Evolutionary conservation across 768 basidiomycete species (phyloP), one percentile per base, ranked within the genome.

Genomic region (Cystofilobasidium ferigula): DNA sequence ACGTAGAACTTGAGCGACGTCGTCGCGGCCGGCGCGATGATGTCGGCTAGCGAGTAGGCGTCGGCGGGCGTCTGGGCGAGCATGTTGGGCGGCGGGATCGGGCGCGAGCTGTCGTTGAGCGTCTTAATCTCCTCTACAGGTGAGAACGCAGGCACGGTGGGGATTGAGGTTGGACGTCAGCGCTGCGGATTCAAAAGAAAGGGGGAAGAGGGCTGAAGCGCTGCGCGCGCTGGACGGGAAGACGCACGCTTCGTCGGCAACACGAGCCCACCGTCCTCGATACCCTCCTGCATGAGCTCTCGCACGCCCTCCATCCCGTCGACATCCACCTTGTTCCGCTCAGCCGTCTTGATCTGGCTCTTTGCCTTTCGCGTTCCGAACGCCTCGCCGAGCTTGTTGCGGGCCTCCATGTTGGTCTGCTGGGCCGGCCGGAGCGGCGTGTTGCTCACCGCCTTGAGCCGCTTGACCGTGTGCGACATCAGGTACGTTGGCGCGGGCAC

Each of bases 331-430:
- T 85, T 85, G 77, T 93, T 94, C 69, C 94, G 82, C 76, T 93
- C 91, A 61, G 82, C 82, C 5, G 90, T 87, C 61, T 83, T 83
- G 72, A 97, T 92, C 34, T 84, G 85, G 13, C 84, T 83, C 75
- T 89, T 87, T 53, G 91, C 89, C 74, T 95, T 98, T 78, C 91
- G 89, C 30, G 92, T 94, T 26, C 94, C 94, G 70, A 99, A 99
- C 1, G 87, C 83, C 74, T 91, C 86, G 36, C 94, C 92, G 1
- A 99, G 82, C n/a, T 83, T 80, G 62, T 82, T 87, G 47, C 85
- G 81, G 20, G 85, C 86, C 59, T 85, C 81, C 45, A 81, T 77
- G 66, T 84, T 61, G 43, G 57, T 14, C 61, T 16, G 51, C 47
- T 28, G 64, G 26, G 8, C 61, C 62, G 22, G 63, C 43, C 40